Conservation (phyloP, 2,329 filamentous ascomycete genomes). For the Diaporthe ampelina region DNA sequence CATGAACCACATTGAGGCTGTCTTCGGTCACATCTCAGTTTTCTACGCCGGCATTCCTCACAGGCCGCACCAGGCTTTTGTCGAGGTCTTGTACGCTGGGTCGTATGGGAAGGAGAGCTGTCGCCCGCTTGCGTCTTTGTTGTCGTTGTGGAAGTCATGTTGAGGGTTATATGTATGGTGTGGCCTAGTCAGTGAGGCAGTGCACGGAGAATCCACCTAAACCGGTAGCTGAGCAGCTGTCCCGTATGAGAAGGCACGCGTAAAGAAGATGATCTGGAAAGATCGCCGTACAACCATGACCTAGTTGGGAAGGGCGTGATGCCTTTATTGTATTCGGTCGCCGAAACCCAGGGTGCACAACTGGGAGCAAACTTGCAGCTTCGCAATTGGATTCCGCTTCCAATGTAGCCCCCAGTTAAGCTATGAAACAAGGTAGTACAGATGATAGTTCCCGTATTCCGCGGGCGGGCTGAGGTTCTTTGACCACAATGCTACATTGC, state of each 20-base stretch:
- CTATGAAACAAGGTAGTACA: conserved; percentile 28
- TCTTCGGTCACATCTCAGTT: conserved; percentile 40
- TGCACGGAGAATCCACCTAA: conserved; percentile 24
- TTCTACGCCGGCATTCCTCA: conserved; percentile 34
- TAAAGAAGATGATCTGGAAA: conserved; percentile 21
- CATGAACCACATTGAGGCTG: conserved; percentile 25
- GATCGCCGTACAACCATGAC: conserved; percentile 11
- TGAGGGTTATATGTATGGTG: neutral
- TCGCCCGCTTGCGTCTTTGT: neutral
- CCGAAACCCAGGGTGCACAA: conserved; percentile 12
- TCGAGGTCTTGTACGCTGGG: conserved; percentile 11
- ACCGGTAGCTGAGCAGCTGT: conserved; percentile 20
- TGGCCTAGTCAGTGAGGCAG: neutral
- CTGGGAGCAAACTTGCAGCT: neutral
- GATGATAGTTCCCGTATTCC: conserved; percentile 33
- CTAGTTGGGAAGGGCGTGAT: conserved; percentile 29
- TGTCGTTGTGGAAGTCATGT: conserved; percentile 14
- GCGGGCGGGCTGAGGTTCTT: conserved; percentile 11
- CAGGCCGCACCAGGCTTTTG: conserved; percentile 26
- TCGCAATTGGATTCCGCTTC: conserved; percentile 21
- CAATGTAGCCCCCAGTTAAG: conserved; percentile 1
- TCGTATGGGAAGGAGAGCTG: conserved; percentile 9
- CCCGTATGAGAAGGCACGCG: neutral
- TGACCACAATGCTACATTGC: conserved; percentile 28
- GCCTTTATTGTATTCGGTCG: conserved; percentile 29